These are phyloP conservation scores for Fusarium torulosum DNA, from an alignment of 2,329 filamentous ascomycete genomes.

Conservation along the genomic window DNA sequence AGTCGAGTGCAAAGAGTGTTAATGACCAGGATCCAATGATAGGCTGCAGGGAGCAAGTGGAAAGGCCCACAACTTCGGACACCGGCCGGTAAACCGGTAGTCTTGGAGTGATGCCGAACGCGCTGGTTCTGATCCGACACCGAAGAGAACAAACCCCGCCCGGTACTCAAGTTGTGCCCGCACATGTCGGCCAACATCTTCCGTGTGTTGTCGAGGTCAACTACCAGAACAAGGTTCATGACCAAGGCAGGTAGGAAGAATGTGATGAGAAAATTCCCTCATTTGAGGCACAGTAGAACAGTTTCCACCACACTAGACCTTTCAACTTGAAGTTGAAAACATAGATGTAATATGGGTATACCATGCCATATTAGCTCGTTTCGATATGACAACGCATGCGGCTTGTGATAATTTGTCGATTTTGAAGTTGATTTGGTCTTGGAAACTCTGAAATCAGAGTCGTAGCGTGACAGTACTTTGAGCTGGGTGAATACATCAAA, in stretches of 20 bases:
- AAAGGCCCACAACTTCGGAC: conserved; percentile 22
- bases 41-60: background rate
- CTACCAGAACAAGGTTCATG: conserved; percentile 26
- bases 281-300: conserved; percentile 7
- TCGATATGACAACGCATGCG: background rate
- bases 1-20: conserved; percentile 2
- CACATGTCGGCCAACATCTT: conserved; percentile 17
- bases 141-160: conserved; percentile 33
- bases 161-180: conserved; percentile 20
- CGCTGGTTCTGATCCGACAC: conserved; percentile 39
- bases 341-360: conserved; percentile 1
- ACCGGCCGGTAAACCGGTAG: conserved; percentile 18
- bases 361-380: background rate
- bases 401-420: background rate
- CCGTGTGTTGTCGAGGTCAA: conserved; percentile 9
- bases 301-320: conserved; percentile 4
- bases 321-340: background rate
- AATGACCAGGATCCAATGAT: conserved; percentile 24
- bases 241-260: conserved; percentile 25
- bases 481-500: background rate
- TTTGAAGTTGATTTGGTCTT: background rate
- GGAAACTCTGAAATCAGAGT: background rate
- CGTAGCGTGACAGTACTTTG: background rate
- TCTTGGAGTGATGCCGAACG: conserved; percentile 16
- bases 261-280: conserved; percentile 35